A percentile compares a stretch with the other conserved stretches of the same genome.
phyloP scores from a whole-genome alignment of 805 yeast species.

The Zygoascus biomembranicola region DNA sequence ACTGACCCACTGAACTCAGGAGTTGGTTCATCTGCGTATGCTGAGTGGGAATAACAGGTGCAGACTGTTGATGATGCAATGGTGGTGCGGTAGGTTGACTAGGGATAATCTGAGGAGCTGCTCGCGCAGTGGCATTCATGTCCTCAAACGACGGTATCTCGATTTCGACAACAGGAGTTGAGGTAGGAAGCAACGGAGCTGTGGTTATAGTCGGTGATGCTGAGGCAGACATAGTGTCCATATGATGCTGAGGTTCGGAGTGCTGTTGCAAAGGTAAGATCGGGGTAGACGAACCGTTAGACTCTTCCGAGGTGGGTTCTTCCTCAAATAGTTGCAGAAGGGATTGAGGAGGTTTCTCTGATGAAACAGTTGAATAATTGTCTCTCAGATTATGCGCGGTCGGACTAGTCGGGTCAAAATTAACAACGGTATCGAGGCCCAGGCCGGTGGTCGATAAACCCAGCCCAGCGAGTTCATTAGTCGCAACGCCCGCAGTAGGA shows the following conservation, averaged over 20 bases:
- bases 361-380: neutral
- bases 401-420: neutral
- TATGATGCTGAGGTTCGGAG: slow-evolving; percentile 4
- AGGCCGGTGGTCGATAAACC: neutral
- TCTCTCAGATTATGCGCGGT: neutral
- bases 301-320: slow-evolving; percentile 28
- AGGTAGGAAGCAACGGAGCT: neutral
- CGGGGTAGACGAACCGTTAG: slow-evolving; percentile 1
- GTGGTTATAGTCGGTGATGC: neutral
- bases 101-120: neutral
- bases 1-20: neutral
- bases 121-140: slow-evolving; percentile 13
- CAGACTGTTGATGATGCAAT: neutral
- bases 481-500: slow-evolving; percentile 1
- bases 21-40: neutral
- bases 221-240: neutral
- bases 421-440: neutral
- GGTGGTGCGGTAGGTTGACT: slow-evolving; percentile 1
- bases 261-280: neutral
- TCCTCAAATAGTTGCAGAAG: slow-evolving; percentile 63
- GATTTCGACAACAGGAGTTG: slow-evolving; percentile 20
- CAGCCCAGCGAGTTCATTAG: neutral
- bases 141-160: slow-evolving; percentile 25
- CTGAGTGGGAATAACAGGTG: neutral
- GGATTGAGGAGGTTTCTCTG: slow-evolving; percentile 61